Base-by-base conservation (phyloP, 306 rosid species). In the Dalbergia oliveri region DNA sequence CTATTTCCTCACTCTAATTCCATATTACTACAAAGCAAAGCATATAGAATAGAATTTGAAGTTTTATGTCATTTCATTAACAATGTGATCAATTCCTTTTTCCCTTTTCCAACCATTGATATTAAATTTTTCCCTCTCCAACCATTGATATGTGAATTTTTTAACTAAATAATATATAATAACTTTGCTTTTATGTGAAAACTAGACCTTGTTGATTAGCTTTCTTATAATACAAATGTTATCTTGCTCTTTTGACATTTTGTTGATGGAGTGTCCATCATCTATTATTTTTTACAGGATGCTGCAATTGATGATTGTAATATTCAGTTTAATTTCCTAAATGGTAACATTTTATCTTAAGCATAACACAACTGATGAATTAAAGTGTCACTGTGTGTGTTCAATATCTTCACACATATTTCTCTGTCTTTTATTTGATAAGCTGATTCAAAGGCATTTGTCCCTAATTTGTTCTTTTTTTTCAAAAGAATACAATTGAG, bases 11-110 rank as follows among this genome's bases (percentile, higher is more conserved):
- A 26, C 15, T 59, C 31, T 13, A 53, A 43, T 21, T 9, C 63
- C 10, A 15, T 45, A 51, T 50, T 34, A 45, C 49, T 33, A 69
- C 21, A 49, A 69, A 69, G 44, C 19, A 72, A 72, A 18, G 44
- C 35, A 37, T 35, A 47, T 47, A 47, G 11, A 69, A 69, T 33
- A 8, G 6, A 71, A 16, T 71, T 71, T 53, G n/a, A 44, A 23
- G 5, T 50, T 31, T 23, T 21, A 43, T 11, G 18, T 16, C 15
- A 45, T 49, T 47, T 62, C 50, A 5, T 34, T 62, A 21, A 21
- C 23, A 21, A 21, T 21, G 23, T 21, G 23, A 39, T 15, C 0
- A 26, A 26, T 26, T 26, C 31, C 1, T 26, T 26, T 26, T 26
- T 26, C 31, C 31, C 3, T 2, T 8, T 59, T 73, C 44, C 47